phyloP scores from a whole-genome alignment of 2,329 filamentous ascomycete species.

The Paecilomyces variotii region DNA sequence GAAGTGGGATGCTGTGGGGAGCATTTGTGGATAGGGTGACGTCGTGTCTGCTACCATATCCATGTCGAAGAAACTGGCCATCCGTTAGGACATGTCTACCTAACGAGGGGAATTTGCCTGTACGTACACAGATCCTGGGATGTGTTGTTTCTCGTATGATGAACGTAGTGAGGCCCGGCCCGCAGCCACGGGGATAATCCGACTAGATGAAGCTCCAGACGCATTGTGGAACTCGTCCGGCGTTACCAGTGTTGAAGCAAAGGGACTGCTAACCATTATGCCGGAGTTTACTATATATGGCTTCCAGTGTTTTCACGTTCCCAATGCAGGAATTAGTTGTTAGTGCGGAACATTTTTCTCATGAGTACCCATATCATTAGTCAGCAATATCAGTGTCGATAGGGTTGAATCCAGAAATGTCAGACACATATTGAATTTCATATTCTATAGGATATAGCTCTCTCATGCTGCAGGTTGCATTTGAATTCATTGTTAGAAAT shows the following conservation, averaged over 20 bases:
- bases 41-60: constrained; percentile 13
- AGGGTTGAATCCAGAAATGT: no score
- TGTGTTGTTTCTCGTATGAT: constrained; percentile 11
- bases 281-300: not conserved
- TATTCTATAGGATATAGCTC: no score
- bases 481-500: no score
- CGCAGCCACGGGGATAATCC: constrained; percentile 18
- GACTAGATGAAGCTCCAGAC: constrained; percentile 2
- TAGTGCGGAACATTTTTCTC: not conserved
- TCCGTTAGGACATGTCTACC: not conserved
- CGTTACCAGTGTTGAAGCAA: not conserved
- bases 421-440: no score
- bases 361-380: not conserved
- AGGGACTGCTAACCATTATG: not conserved
- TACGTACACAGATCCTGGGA: constrained; percentile 17
- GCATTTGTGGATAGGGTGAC: constrained; percentile 21
- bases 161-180: constrained; percentile 9
- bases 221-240: not conserved
- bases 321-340: not conserved
- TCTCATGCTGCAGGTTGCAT: no score
- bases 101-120: not conserved
- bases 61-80: constrained; percentile 22
- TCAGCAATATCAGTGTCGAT: not conserved
- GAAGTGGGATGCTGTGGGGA: constrained; percentile 17
- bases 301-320: not conserved